A percentile compares a stretch with the other conserved stretches of the same genome.
These are phyloP conservation scores for Annulohypoxylon stygium DNA, from an alignment of 495 filamentous ascomycete species.

Conservation along the genomic window DNA sequence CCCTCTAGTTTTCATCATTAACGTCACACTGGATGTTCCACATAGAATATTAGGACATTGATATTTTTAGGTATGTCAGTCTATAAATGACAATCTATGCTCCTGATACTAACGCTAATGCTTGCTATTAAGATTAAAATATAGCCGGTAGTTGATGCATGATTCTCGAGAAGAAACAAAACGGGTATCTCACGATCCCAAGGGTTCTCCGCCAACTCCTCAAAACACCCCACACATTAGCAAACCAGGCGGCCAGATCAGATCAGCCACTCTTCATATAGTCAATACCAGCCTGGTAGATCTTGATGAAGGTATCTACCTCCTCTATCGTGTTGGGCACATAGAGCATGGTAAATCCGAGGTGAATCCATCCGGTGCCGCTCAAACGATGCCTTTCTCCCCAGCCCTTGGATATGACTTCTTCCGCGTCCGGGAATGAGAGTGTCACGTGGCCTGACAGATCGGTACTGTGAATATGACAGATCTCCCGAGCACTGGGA, in stretches of 20 bases:
- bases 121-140: background rate
- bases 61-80: background rate
- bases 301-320: conserved; percentile 20
- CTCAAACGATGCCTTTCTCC: conserved; percentile 84
- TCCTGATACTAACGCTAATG: conserved; percentile 6
- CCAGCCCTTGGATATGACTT: conserved; percentile 85
- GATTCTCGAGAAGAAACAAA: background rate
- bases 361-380: conserved; percentile 59
- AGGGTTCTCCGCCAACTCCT: background rate
- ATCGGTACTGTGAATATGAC: conserved; percentile 80
- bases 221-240: background rate
- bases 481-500: conserved; percentile 76
- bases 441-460: conserved; percentile 79
- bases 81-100: background rate
- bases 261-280: conserved; percentile 38
- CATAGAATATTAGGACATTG: background rate
- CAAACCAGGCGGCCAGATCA: background rate
- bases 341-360: conserved; percentile 43
- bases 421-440: conserved; percentile 79
- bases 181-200: background rate
- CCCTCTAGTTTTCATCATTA: too few species aligned
- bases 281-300: conserved; percentile 38
- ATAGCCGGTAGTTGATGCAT: background rate
- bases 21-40: background rate
- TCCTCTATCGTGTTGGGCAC: conserved; percentile 41